These are phyloP conservation scores for Lactarius vividus DNA, from an alignment of 768 basidiomycete species.

Conservation along the genomic window DNA sequence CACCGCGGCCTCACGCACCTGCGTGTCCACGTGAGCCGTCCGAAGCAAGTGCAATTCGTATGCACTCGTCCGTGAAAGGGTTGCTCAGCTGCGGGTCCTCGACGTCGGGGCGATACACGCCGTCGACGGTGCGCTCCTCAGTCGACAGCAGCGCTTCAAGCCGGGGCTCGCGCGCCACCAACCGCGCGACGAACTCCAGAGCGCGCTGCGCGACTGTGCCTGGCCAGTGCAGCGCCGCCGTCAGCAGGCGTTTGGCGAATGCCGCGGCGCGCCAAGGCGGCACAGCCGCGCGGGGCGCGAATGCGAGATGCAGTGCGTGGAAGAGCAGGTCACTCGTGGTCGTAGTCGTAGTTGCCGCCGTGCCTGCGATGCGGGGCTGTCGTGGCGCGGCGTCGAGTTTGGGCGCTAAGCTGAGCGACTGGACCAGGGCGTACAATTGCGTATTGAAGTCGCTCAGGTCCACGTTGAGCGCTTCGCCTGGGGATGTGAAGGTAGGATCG, in stretches of 20 bases:
- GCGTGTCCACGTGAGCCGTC: constrained; percentile 59
- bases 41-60: constrained; percentile 77
- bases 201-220: constrained; percentile 60
- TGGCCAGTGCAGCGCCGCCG: constrained; percentile 79
- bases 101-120: constrained; percentile 79
- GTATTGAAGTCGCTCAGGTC: constrained; percentile 89
- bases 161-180: constrained; percentile 75
- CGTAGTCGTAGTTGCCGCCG: constrained; percentile 1
- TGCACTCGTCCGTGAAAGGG: constrained; percentile 77
- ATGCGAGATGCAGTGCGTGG: constrained; percentile 76
- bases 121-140: constrained; percentile 81
- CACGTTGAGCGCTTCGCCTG: constrained; percentile 96
- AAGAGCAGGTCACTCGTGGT: constrained; percentile 74
- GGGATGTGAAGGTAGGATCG: background rate
- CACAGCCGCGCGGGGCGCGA: constrained; percentile 67
- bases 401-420: constrained; percentile 64
- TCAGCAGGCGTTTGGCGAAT: constrained; percentile 89
- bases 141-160: constrained; percentile 83
- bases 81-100: constrained; percentile 86
- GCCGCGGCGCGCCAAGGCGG: constrained; percentile 81
- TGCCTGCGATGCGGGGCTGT: no score
- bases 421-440: constrained; percentile 78
- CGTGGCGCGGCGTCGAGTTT: constrained; percentile 55
- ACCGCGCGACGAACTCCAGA: constrained; percentile 66
- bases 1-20: constrained; percentile 64